Percentiles rank a stretch among this genome's conserved stretches.
phyloP scores from a whole-genome alignment of 768 basidiomycete genomes.

The Russula abietina region DNA sequence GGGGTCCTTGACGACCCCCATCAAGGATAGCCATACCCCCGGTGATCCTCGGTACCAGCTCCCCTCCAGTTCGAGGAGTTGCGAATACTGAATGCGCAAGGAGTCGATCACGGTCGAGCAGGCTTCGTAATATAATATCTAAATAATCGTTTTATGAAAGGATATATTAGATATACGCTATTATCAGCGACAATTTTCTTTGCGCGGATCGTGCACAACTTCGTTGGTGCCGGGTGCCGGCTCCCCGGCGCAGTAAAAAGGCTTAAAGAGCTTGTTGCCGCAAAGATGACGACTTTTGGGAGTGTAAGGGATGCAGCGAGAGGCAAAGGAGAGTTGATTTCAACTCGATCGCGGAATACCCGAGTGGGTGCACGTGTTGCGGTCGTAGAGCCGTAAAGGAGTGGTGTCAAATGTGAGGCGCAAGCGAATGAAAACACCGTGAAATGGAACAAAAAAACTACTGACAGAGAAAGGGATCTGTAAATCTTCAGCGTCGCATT shows the following conservation, averaged over 20 bases:
- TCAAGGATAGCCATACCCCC: too few relatives aligned
- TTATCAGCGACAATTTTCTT: background rate
- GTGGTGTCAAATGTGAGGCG: background rate
- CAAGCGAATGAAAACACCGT: background rate
- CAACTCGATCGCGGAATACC: background rate
- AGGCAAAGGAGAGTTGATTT: background rate
- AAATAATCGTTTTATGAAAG: background rate
- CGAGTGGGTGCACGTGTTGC: background rate
- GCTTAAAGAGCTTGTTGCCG: background rate
- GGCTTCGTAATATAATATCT: background rate
- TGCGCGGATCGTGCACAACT: background rate
- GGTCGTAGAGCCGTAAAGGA: background rate
- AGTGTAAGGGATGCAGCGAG: background rate
- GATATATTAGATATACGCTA: too few relatives aligned
- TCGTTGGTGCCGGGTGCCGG: background rate
- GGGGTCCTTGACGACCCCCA: too few relatives aligned
- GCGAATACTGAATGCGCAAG: background rate
- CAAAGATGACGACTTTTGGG: background rate
- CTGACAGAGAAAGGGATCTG: background rate
- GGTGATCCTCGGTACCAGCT: background rate
- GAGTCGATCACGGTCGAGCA: background rate
- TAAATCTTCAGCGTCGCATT: background rate
- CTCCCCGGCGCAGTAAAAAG: constrained; percentile 2
- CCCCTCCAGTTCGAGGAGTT: background rate
- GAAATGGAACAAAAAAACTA: background rate